phyloP scores from a whole-genome alignment of 192 early-diverging fungal species.

The Pilaira anomala region DNA sequence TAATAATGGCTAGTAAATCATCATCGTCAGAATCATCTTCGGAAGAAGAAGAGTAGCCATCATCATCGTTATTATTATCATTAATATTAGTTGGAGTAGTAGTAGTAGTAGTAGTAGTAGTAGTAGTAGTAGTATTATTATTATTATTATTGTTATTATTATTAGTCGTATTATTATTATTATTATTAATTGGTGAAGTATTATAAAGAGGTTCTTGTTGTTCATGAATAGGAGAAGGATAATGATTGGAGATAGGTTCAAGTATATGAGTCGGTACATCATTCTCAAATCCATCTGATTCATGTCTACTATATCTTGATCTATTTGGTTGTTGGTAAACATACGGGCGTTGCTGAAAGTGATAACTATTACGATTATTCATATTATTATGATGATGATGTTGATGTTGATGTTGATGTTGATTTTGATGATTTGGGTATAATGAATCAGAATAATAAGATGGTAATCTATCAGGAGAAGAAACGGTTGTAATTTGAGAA shows the following conservation, averaged over 20 bases:
- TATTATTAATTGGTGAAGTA: neutral
- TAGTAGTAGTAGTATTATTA: no score
- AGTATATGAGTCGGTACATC: slow-evolving; percentile 9
- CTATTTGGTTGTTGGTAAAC: neutral
- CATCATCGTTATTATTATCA: no score
- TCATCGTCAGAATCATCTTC: slow-evolving; percentile 3
- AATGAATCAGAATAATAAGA: neutral
- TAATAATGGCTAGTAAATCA: slow-evolving; percentile 5
- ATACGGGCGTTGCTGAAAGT: neutral
- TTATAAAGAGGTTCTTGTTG: neutral
- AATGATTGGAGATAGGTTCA: neutral
- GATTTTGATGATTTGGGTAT: neutral
- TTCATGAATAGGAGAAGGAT: no score
- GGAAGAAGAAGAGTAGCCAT: neutral
- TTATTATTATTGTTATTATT: no score
- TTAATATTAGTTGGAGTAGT: no score
- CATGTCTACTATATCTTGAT: neutral
- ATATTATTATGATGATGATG: neutral
- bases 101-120: no score
- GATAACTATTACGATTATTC: neutral
- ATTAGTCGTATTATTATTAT: no score
- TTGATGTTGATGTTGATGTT: neutral
- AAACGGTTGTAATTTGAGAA: slow-evolving; percentile 18
- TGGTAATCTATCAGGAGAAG: slow-evolving; percentile 8
- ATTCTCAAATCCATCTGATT: neutral